Percentiles rank a stretch among this genome's conserved stretches.
phyloP scores from a whole-genome alignment of 2,329 filamentous ascomycete genomes.

The Sporothrix phasma region DNA sequence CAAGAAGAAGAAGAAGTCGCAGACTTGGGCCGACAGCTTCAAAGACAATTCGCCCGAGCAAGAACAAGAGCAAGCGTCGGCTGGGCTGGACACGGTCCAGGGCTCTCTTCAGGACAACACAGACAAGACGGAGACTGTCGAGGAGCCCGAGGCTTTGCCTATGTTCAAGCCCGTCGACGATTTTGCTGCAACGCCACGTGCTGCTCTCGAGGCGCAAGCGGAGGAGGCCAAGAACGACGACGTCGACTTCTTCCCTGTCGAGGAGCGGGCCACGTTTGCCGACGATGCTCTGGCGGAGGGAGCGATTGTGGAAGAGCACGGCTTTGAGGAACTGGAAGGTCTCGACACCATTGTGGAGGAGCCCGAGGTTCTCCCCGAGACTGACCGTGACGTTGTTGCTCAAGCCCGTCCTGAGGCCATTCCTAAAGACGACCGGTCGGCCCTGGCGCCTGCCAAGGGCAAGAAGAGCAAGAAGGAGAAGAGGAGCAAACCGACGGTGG shows the following conservation, averaged over 20 bases:
- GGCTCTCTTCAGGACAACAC: background rate
- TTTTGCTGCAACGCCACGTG: background rate
- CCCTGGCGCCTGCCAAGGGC: background rate
- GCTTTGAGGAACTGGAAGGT: background rate
- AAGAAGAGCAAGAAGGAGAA: conserved; percentile 12
- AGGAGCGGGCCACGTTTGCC: background rate
- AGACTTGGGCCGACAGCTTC: background rate
- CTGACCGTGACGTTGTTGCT: too few relatives aligned
- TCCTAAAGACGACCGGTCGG: background rate
- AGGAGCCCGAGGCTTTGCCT: background rate
- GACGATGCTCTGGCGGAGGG: background rate
- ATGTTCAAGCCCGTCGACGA: background rate
- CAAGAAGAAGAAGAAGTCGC: conserved; percentile 2
- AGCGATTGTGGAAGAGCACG: background rate
- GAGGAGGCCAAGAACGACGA: conserved; percentile 9
- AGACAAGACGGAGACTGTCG: background rate
- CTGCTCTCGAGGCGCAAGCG: background rate
- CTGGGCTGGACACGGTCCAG: background rate
- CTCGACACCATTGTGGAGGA: conserved; percentile 4
- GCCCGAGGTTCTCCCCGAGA: background rate
- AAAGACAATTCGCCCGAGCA: background rate
- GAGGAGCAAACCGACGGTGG: background rate
- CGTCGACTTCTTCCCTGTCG: background rate
- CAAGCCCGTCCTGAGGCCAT: background rate
- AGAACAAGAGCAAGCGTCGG: background rate